phyloP scores from a whole-genome alignment of 1,284 basidiomycete genomes.

The Ustilago shanxiensis region DNA sequence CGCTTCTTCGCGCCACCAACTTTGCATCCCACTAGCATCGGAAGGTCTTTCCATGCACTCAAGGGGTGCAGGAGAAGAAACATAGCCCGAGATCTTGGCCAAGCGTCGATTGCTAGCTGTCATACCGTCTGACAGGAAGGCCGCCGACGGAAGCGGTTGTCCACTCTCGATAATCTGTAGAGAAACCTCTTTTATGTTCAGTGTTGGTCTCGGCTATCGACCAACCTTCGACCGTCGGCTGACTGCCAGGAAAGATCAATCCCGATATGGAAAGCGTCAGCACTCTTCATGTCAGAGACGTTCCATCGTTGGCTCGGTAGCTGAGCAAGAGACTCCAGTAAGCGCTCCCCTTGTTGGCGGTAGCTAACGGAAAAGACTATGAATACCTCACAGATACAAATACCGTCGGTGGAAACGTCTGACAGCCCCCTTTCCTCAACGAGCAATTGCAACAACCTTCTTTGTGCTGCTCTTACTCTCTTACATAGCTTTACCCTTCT shows the following conservation, averaged over 20 bases:
- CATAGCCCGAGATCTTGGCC: not conserved
- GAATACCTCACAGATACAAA: too few species aligned
- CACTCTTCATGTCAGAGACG: too few species aligned
- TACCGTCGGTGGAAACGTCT: too few species aligned
- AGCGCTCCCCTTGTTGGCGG: too few species aligned
- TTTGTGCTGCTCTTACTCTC: not conserved
- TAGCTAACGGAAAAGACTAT: too few species aligned
- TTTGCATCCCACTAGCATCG: not conserved
- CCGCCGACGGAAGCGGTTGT: not conserved
- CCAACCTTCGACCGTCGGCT: conserved; percentile 1
- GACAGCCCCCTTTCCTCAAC: too few species aligned
- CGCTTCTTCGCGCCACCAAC: conserved; percentile 3
- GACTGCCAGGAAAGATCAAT: not conserved
- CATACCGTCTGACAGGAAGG: not conserved
- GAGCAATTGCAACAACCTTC: not conserved
- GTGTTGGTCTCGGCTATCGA: conserved; percentile 10
- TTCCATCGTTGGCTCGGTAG: too few species aligned
- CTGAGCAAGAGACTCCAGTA: too few species aligned
- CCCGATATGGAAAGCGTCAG: conserved; percentile 11
- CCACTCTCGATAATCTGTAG: not conserved
- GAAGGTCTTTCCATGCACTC: not conserved
- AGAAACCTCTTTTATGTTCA: not conserved
- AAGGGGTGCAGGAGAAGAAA: not conserved
- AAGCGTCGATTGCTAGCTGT: not conserved
- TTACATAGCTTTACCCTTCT: not conserved